Percentiles rank a stretch among this genome's conserved stretches.
Evolutionary conservation across 345 rosid genomes (phyloP).

Genomic region (Diplotaxis tenuifolia): DNA sequence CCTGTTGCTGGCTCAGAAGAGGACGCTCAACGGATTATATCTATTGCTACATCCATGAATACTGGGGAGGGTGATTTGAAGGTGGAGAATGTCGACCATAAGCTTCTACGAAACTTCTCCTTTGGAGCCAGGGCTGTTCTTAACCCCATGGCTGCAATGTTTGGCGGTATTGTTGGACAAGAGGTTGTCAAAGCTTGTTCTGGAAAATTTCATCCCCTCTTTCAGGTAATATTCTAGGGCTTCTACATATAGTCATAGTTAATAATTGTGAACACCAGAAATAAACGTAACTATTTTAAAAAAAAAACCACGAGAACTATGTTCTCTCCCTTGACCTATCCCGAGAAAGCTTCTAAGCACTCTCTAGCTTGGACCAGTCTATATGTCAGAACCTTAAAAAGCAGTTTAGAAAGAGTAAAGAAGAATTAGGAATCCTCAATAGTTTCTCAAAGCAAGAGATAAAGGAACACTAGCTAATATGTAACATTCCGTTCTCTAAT

Average conservation of each 20-base stretch:
- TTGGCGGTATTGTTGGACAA: conserved; percentile 98
- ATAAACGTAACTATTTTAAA: background rate
- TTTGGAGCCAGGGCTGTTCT: conserved; percentile 94
- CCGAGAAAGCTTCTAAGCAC: background rate
- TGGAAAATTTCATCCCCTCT: conserved; percentile 95
- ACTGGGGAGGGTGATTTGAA: conserved; percentile 66
- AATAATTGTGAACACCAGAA: background rate
- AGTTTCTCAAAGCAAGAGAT: background rate
- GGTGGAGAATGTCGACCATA: conserved; percentile 70
- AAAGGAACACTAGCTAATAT: background rate
- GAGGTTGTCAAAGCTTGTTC: conserved; percentile 99
- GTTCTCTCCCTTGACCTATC: background rate
- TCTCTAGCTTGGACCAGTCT: background rate
- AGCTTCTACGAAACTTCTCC: conserved; percentile 78
- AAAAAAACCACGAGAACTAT: background rate
- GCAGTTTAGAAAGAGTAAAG: background rate
- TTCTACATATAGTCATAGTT: background rate
- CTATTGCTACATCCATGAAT: conserved; percentile 60
- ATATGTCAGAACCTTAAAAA: background rate
- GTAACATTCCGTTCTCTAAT: background rate
- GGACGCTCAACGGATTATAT: conserved; percentile 77
- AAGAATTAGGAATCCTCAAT: background rate
- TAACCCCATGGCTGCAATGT: conserved; percentile 99
- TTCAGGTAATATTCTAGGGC: conserved; percentile 67
- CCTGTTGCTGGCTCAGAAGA: conserved; percentile 94